Conservation (phyloP, 2,329 filamentous ascomycete species). For the Xylaria sp. region DNA sequence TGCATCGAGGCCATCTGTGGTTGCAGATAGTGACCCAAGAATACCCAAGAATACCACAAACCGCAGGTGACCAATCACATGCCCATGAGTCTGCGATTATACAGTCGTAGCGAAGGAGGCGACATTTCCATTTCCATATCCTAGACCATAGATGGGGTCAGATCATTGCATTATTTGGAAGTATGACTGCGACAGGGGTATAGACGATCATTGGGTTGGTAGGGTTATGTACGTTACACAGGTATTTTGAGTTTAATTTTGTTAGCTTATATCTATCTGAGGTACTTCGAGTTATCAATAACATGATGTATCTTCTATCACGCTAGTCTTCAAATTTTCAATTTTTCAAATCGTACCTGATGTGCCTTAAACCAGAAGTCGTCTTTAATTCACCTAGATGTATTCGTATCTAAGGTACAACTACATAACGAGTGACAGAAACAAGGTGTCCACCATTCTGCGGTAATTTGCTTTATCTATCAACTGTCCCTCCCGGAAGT, state of each 20-base stretch:
- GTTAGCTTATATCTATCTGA: neutral
- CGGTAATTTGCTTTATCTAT: conserved; percentile 4
- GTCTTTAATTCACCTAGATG: neutral
- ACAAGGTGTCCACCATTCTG: conserved; percentile 1
- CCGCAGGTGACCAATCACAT: neutral
- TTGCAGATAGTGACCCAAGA: neutral
- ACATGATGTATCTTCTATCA: neutral
- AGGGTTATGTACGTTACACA: neutral
- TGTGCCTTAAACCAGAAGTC: neutral
- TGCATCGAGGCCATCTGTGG: neutral
- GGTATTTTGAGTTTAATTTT: neutral
- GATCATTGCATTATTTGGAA: neutral
- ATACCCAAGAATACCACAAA: neutral
- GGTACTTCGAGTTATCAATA: neutral
- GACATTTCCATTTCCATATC: neutral
- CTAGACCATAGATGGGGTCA: neutral
- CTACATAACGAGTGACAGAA: conserved; percentile 25
- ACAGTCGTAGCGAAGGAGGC: neutral
- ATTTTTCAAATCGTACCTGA: neutral
- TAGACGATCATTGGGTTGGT: neutral
- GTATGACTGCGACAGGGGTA: neutral
- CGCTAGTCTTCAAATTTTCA: neutral
- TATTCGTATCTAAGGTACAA: conserved; percentile 23
- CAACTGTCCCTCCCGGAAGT: neutral
- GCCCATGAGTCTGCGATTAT: neutral